Base-by-base conservation (phyloP, 116 monocot species). In the Trichopus zeylanicus region DNA sequence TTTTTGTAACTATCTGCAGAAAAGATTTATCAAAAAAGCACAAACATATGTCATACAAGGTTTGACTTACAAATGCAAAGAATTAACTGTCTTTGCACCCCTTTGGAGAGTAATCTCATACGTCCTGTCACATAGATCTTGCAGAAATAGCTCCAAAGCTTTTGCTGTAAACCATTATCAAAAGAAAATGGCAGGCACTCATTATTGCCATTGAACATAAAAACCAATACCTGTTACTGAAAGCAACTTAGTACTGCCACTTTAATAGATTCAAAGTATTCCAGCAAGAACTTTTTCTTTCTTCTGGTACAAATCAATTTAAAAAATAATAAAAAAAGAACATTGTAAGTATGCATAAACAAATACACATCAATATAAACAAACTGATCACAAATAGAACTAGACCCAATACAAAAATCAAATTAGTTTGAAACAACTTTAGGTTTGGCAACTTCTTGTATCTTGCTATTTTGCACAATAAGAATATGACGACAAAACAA, bases 81-180 rank as follows among this genome's bases (percentile, higher is more conserved):
- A 95, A 73, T 81, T 95, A 62, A 95, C 55, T 60, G 95, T 95
- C 74, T 95, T 95, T 25, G 95, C 95, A 18, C 95, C 90, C 26
- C 84, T 87, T 54, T 95, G 89, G 20, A 95, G 76, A 56, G 90
- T 95, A 61, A 95, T 68, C 65, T 87, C 86, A 28, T 95, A 95
- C 47, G 95, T 95, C 63, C 90, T 78, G 65, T 95, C 90, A 79
- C 90, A 90, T 13, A 95, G 74, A 75, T 95, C 95, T 84, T 95
- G 95, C 63, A 95, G 67, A 78, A 95, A 90, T 31, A 95, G 69
- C 59, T 95, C 95, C 72, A 95, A 63, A 46, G 95, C 90, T 79
- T 90, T 95, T 62, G 95, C 95, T 95, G 90, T 68, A 80, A 70
- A 4, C 21, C 31, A 51, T 11, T 20, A 63, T n/a, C 28, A 28